Percentiles rank a stretch among this genome's conserved stretches.
Evolutionary conservation across 352 stramenopile species (phyloP).

Genomic region (Pythium aquatile): DNA sequence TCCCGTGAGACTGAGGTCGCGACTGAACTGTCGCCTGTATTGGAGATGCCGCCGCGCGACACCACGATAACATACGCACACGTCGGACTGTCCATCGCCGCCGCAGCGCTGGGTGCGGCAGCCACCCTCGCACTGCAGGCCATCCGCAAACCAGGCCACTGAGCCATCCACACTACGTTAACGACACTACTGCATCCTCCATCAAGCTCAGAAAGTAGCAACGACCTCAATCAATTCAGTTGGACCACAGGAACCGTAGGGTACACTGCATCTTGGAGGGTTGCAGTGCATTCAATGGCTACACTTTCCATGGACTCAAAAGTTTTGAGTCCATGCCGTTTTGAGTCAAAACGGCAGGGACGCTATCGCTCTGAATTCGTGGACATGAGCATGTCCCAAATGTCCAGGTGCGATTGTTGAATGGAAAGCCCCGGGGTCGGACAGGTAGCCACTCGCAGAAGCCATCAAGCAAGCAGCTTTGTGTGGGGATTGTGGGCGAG

Average conservation of each 20-base stretch:
- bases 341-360: neutral
- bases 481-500: neutral
- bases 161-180: neutral
- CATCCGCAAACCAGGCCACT: neutral
- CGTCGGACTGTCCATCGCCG: slow-evolving; percentile 1
- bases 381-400: neutral
- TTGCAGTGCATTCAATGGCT: neutral
- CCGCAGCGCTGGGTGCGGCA: neutral
- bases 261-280: neutral
- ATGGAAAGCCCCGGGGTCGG: neutral
- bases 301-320: neutral
- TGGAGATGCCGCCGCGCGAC: neutral
- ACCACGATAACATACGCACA: neutral
- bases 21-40: neutral
- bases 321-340: no score
- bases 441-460: neutral
- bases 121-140: neutral
- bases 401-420: neutral
- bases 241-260: neutral
- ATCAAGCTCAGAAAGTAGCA: neutral
- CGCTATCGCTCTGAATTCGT: neutral
- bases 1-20: neutral
- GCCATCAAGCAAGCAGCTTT: neutral
- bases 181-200: neutral
- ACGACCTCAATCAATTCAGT: neutral